These are phyloP conservation scores for Thelonectria olida DNA, from an alignment of 2,329 filamentous ascomycete species.

Conservation along the genomic window DNA sequence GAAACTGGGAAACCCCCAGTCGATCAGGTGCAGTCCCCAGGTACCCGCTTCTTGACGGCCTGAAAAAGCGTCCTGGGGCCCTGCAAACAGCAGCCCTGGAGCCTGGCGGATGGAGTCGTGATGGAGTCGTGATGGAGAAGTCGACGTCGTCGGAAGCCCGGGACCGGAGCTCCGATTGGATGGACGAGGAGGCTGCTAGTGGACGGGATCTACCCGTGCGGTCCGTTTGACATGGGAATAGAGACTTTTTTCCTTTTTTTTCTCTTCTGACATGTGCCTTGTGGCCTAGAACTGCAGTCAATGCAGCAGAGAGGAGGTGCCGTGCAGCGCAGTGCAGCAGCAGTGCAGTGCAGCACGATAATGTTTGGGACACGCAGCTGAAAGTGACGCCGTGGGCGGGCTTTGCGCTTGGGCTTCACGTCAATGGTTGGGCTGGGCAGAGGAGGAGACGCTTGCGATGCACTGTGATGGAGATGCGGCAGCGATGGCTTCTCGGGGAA, in stretches of 20 bases:
- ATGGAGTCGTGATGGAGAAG: background rate
- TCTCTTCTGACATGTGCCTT: no score
- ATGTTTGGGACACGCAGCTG: background rate
- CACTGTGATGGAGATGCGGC: background rate
- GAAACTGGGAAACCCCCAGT: background rate
- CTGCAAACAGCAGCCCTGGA: no score
- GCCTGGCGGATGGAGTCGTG: constrained; percentile 1
- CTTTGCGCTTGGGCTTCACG: background rate
- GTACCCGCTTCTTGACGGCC: constrained; percentile 6
- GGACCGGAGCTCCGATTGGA: constrained; percentile 19
- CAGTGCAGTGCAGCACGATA: background rate
- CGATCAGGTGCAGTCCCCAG: background rate
- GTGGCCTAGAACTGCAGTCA: no score
- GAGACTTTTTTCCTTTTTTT: background rate
- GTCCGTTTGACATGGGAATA: constrained; percentile 14
- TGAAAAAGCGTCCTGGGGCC: background rate
- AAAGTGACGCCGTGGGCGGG: background rate
- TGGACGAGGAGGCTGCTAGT: background rate
- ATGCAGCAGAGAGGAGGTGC: no score
- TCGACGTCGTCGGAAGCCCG: constrained; percentile 7
- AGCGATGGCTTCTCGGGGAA: constrained; percentile 8
- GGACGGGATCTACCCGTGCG: constrained; percentile 25
- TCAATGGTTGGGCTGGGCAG: no score
- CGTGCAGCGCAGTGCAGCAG: background rate
- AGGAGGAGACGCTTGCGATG: constrained; percentile 8